Evolutionary conservation across 108 stramenopile genomes (phyloP), one percentile per base, ranked within the genome.

Genomic region (Pseudonitzschia multiseries): DNA sequence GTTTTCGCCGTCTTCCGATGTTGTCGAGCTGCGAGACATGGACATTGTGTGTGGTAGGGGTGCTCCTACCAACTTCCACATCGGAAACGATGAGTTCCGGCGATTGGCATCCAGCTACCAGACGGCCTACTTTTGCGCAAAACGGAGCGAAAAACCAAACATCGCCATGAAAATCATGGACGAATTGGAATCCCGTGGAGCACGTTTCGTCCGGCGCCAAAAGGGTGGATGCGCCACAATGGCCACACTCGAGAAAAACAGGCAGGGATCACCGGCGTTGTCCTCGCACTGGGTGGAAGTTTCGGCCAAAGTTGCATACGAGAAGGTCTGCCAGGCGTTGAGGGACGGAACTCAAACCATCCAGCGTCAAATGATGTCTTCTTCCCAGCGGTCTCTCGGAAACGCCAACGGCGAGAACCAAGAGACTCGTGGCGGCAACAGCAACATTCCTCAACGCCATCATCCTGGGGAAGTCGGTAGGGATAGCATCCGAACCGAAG

Each of bases 311-410:
- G 75, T 80, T 50, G 90, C 90, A 0, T 70, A 81, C 41, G 87
- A 86, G 72, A 89, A 89, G 70, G 84, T 84, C 15, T 84, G 84
- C 22, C 86, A 89, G 76, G 86, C 86, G 17, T 70, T 91, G 36
- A 77, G 90, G 40, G 87, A 89, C 43, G 85, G 86, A 57, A 79
- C 82, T 8, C 77, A 82, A 28, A 74, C 80, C 14, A 22, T 86
- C 48, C 79, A 77, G 20, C 67, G 69, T 20, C 48, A 70, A 46
- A 28, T 74, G 51, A 21, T 79, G 15, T 59, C 70, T 17, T 41
- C 64, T 65, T 15, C 57, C 8, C 53, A 6, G 6, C 36, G 4
- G 1, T 14, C 46, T 48, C 46, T 48, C 46, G 46, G 14, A 18
- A 48, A 48, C 9, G 1, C 46, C 46, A 48, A 18, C 8, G 12